Conservation (phyloP, 2,329 filamentous ascomycete species). For the Pseudocercospora cruenta region DNA sequence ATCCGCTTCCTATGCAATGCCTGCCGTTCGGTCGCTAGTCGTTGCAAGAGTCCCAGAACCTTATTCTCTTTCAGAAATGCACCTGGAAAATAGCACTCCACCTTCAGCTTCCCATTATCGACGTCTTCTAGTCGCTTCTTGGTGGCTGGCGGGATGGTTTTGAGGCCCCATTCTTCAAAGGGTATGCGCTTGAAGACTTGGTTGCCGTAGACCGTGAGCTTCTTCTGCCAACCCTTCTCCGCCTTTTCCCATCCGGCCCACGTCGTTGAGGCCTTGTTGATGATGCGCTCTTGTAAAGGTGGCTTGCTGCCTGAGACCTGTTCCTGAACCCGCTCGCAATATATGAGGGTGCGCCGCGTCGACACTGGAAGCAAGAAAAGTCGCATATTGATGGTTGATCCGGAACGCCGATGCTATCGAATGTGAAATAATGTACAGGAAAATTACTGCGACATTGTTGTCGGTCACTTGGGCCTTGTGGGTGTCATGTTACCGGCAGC, state of each 20-base stretch:
- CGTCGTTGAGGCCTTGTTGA: conserved; percentile 70
- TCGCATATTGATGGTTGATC: conserved; percentile 64
- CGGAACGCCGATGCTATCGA: neutral
- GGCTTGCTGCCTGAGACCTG: conserved; percentile 53
- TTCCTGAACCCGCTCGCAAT: conserved; percentile 72
- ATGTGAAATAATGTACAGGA: neutral
- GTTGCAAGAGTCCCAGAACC: conserved; percentile 67
- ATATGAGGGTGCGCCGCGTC: conserved; percentile 85
- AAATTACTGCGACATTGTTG: conserved; percentile 1
- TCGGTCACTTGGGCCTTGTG: neutral
- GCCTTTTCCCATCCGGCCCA: conserved; percentile 90
- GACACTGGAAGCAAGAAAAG: conserved; percentile 93
- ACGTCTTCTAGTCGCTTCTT: conserved; percentile 67
- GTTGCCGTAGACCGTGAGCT: conserved; percentile 85
- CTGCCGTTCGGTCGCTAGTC: conserved; percentile 79
- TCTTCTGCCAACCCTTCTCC: conserved; percentile 74
- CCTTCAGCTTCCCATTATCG: conserved; percentile 61
- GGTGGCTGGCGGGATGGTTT: conserved; percentile 85
- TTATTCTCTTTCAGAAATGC: conserved; percentile 65
- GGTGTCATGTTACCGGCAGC: neutral
- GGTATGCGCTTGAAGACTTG: conserved; percentile 82
- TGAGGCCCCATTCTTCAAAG: conserved; percentile 96
- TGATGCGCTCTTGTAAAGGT: conserved; percentile 69
- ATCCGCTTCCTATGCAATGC: conserved; percentile 74
- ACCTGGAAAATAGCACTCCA: conserved; percentile 65